Conservation (phyloP, 352 stramenopile species). For the Paralagenidium karlingii region DNA sequence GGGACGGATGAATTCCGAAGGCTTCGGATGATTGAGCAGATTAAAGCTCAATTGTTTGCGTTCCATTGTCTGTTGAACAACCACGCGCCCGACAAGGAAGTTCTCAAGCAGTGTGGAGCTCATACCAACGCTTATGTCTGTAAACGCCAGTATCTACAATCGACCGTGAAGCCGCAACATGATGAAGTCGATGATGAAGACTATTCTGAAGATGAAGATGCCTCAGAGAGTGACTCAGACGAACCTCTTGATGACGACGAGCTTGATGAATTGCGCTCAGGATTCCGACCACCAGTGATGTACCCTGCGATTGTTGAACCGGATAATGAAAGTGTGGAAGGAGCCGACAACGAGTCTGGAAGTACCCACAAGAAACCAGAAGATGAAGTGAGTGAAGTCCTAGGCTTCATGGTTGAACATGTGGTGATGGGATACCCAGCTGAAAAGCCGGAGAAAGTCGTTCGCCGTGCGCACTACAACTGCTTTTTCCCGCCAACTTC, state of each 20-base stretch:
- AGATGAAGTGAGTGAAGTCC: conserved; percentile 53
- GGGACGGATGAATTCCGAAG: conserved; percentile 48
- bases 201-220: conserved; percentile 63
- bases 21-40: conserved; percentile 72
- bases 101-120: conserved; percentile 78
- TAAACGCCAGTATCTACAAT: conserved; percentile 46
- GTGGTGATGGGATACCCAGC: conserved; percentile 66
- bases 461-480: conserved; percentile 28
- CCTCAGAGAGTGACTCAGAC: conserved; percentile 35
- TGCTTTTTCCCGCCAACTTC: conserved; percentile 34
- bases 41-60: conserved; percentile 80
- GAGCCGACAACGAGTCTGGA: conserved; percentile 19
- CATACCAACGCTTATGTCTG: conserved; percentile 71
- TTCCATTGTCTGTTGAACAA: conserved; percentile 84
- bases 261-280: conserved; percentile 11
- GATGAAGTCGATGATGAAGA: conserved; percentile 51
- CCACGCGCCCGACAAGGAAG: conserved; percentile 71
- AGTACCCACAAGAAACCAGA: conserved; percentile 43
- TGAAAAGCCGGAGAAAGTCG: conserved; percentile 21
- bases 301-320: conserved; percentile 49
- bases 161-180: conserved; percentile 21
- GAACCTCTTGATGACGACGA: conserved; percentile 47
- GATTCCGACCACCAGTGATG: conserved; percentile 13
- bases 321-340: conserved; percentile 21
- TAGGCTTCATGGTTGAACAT: conserved; percentile 73